These are phyloP conservation scores for Neurospora sublineolata DNA, from an alignment of 495 filamentous ascomycete genomes.

Conservation along the genomic window DNA sequence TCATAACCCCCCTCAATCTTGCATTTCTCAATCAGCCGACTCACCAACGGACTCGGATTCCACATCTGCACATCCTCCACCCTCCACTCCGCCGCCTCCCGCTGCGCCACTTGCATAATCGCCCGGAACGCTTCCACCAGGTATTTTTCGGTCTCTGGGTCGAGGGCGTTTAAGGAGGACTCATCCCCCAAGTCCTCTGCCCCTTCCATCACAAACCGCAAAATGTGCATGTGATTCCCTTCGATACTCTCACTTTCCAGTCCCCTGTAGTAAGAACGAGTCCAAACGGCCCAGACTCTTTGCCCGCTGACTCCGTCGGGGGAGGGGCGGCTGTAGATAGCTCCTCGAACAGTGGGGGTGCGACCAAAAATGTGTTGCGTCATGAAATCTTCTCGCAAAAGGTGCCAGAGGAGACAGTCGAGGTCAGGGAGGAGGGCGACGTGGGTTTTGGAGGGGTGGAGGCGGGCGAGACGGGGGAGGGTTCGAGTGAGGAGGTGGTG, in stretches of 20 bases:
- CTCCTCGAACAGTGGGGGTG: slow-evolving; percentile 55
- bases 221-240: slow-evolving; percentile 64
- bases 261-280: slow-evolving; percentile 51
- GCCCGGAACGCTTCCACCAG: slow-evolving; percentile 48
- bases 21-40: slow-evolving; percentile 25
- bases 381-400: slow-evolving; percentile 78
- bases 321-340: slow-evolving; percentile 35
- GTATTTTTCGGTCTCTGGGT: slow-evolving; percentile 21
- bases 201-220: slow-evolving; percentile 57
- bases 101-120: slow-evolving; percentile 30
- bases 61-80: slow-evolving; percentile 37
- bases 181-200: not conserved
- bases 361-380: slow-evolving; percentile 38
- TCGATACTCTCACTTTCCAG: slow-evolving; percentile 23
- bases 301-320: slow-evolving; percentile 11
- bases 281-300: slow-evolving; percentile 69
- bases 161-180: no score
- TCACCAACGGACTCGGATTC: slow-evolving; percentile 34
- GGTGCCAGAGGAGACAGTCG: slow-evolving; percentile 71
- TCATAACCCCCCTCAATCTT: slow-evolving; percentile 23
- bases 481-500: slow-evolving; percentile 32
- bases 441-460: slow-evolving; percentile 29
- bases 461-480: slow-evolving; percentile 24
- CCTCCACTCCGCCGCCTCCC: slow-evolving; percentile 32
- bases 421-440: slow-evolving; percentile 66